Base-by-base conservation (phyloP, 768 basidiomycete species). In the Leccinum rimulosum region DNA sequence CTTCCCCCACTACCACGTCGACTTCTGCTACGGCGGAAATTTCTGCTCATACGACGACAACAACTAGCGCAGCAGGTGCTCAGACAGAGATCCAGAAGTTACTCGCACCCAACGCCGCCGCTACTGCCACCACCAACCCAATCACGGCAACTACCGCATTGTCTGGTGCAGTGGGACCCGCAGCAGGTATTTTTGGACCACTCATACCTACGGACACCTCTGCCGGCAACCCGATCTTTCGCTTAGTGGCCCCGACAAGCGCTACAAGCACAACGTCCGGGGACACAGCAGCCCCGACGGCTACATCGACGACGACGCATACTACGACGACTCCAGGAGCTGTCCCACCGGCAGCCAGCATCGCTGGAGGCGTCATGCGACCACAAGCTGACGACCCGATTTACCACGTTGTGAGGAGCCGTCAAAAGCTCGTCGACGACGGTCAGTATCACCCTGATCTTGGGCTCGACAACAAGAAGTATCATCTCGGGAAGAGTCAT, bases 391-490 rank as follows among this genome's bases (percentile, higher is more conserved):
- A 38, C 7, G 12, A 38, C 17, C n/a, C 38, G 60, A 62, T 15
- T 15, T 54, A 52, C 19, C 45, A 38, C 35, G 19, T 47, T 15
- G 35, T 33, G 40, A 31, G 27, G 45, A 50, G 33, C 12, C 31
- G 12, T 15, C 31, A 22, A 30, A 58, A 57, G 38, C 64, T 54
- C 11, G 40, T 33, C 12, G 63, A 64, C 9, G 62, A 58, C 30
- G 63, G 62, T 25, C 36, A 56, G 17, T 64, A 57, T 25, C 50
- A 62, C 31, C 58, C 65, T 3, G 45, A 52, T 14, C 19, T 60
- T 15, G 31, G 45, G 40, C 54, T 36, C 31, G 43, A 65, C 52
- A 33, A 66, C 38, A 61, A 54, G 27, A 61, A 54, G 27, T 43
- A 66, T 33, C 56, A 38, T 6, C 11, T 43, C 0, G 57, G 50